phyloP scores from a whole-genome alignment of 805 yeast genomes.

The Saturnispora mendoncae region DNA sequence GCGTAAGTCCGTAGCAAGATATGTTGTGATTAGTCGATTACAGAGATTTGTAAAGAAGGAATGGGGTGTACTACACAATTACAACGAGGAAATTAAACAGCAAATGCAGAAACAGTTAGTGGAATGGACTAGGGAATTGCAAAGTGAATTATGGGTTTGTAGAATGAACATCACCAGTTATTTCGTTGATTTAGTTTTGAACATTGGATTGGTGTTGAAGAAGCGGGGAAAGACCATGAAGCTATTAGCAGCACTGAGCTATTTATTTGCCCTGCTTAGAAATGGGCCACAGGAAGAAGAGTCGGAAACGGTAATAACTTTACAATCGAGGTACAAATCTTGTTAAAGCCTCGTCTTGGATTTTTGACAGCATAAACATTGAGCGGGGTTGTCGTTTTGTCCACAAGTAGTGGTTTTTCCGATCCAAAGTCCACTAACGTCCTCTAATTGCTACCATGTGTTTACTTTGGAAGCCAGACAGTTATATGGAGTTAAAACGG shows the following conservation, averaged over 20 bases:
- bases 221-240: constrained; percentile 39
- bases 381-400: too few relatives aligned
- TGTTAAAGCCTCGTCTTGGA: too few relatives aligned
- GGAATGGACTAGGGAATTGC: constrained; percentile 17
- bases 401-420: too few relatives aligned
- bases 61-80: constrained; percentile 12
- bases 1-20: constrained; percentile 18
- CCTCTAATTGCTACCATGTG: too few relatives aligned
- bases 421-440: too few relatives aligned
- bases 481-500: too few relatives aligned
- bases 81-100: constrained; percentile 6
- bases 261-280: constrained; percentile 1
- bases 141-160: constrained; percentile 21
- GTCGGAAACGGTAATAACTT: too few relatives aligned
- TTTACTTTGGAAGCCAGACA: too few relatives aligned
- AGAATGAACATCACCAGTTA: constrained; percentile 25
- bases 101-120: constrained; percentile 9
- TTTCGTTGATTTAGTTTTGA: constrained; percentile 25
- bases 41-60: constrained; percentile 20
- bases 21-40: constrained; percentile 20
- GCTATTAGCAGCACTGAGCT: constrained; percentile 2
- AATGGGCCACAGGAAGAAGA: too few relatives aligned
- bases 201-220: constrained; percentile 21
- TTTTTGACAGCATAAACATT: too few relatives aligned
- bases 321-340: not conserved